Percentiles rank a stretch among this genome's conserved stretches.
Evolutionary conservation across 2,329 filamentous ascomycete genomes (phyloP).

Genomic region (Biscogniauxia sp.): DNA sequence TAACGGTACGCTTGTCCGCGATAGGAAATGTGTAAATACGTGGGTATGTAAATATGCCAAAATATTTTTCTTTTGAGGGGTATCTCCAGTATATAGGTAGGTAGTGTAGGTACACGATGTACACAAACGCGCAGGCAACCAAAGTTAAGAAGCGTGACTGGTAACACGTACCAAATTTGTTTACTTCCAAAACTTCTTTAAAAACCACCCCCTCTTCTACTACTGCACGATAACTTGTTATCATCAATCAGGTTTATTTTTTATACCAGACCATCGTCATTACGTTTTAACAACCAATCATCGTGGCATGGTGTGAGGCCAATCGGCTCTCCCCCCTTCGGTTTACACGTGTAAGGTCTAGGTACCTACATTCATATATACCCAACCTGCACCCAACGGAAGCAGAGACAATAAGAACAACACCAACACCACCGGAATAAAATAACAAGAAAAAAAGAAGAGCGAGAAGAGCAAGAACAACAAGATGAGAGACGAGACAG

Average conservation of each 20-base stretch:
- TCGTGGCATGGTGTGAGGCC: no score
- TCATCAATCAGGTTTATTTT: neutral
- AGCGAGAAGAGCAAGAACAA: neutral
- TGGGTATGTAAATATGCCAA: neutral
- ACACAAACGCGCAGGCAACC: constrained; percentile 5
- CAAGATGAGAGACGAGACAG: constrained; percentile 17
- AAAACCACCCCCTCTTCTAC: constrained; percentile 5
- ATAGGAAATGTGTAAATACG: neutral
- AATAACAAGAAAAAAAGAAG: neutral
- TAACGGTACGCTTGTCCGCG: neutral
- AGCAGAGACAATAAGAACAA: no score
- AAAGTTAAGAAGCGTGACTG: constrained; percentile 7
- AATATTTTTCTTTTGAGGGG: neutral
- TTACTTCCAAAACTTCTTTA: constrained; percentile 10
- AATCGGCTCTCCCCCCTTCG: no score
- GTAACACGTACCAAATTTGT: neutral
- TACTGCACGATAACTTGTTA: constrained; percentile 1
- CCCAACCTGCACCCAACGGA: no score
- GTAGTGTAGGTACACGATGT: no score
- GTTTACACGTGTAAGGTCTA: no score
- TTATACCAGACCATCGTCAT: no score
- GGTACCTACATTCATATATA: no score
- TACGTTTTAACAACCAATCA: no score
- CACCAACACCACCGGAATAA: no score
- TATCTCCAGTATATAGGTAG: no score